Conservation (phyloP, 345 rosid species). For the Crucihimalaya himalaica region DNA sequence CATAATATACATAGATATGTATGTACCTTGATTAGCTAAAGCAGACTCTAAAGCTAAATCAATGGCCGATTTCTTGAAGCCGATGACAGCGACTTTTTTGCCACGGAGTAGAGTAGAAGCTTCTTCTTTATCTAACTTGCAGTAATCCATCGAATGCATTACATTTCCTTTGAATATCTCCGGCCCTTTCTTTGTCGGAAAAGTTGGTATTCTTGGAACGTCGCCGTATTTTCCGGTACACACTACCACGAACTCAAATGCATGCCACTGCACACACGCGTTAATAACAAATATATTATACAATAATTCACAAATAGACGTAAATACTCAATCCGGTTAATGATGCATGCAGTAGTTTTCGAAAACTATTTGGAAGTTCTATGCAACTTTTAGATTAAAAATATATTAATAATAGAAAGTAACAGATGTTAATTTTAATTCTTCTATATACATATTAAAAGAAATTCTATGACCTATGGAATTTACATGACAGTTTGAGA, state of each 20-base stretch:
- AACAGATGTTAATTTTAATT: background rate
- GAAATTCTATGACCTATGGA: background rate
- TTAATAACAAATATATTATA: background rate
- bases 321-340: conserved; percentile 4
- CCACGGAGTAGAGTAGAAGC: conserved; percentile 55
- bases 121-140: conserved; percentile 72
- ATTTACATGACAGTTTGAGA: background rate
- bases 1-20: background rate
- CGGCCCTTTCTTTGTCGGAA: conserved; percentile 63
- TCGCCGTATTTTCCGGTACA: conserved; percentile 89
- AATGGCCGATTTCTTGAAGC: conserved; percentile 88
- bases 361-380: background rate
- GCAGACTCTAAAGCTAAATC: conserved; percentile 94
- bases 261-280: conserved; percentile 58
- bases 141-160: conserved; percentile 77
- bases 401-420: background rate
- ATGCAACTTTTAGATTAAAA: background rate
- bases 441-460: background rate
- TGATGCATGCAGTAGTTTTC: conserved; percentile 27
- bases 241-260: conserved; percentile 70
- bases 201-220: conserved; percentile 57
- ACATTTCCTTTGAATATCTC: conserved; percentile 69
- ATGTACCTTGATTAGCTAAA: conserved; percentile 76
- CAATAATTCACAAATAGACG: conserved; percentile 1
- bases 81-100: conserved; percentile 71